These are phyloP conservation scores for Colletotrichum sp. DNA, from an alignment of 2,329 filamentous ascomycete genomes.

Conservation along the genomic window DNA sequence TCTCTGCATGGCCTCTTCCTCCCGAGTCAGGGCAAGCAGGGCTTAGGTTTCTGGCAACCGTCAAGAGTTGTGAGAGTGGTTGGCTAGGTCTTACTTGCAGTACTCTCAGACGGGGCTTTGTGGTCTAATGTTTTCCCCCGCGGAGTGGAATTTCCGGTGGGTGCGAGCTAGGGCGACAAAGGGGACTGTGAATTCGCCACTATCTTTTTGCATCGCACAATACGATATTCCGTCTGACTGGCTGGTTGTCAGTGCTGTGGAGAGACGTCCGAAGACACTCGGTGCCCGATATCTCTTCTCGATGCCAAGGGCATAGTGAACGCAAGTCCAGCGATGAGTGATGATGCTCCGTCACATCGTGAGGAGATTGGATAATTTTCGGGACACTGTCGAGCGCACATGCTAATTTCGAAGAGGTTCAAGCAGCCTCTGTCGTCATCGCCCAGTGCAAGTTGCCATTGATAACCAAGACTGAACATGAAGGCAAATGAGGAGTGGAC, in stretches of 20 bases:
- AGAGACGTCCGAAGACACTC: background rate
- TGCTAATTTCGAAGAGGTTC: background rate
- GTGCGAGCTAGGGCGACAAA: background rate
- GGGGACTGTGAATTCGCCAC: background rate
- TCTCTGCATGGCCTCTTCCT: background rate
- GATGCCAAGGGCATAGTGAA: background rate
- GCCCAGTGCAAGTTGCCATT: background rate
- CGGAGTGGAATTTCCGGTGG: background rate
- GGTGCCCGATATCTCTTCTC: background rate
- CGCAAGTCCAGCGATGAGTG: background rate
- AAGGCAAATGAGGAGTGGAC: background rate
- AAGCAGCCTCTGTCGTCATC: slow-evolving; percentile 3
- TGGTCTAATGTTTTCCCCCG: background rate
- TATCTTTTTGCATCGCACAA: slow-evolving; percentile 8
- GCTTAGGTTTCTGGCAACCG: background rate
- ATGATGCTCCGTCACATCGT: background rate
- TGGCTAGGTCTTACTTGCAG: background rate
- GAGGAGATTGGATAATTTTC: background rate
- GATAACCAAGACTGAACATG: background rate
- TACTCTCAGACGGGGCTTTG: background rate
- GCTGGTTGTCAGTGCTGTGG: background rate
- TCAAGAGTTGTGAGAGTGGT: background rate
- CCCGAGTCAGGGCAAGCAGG: slow-evolving; percentile 15
- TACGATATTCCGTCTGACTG: background rate
- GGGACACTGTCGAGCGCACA: background rate